phyloP scores from a whole-genome alignment of 495 filamentous ascomycete species.

The Lasiosphaeria ovina region DNA sequence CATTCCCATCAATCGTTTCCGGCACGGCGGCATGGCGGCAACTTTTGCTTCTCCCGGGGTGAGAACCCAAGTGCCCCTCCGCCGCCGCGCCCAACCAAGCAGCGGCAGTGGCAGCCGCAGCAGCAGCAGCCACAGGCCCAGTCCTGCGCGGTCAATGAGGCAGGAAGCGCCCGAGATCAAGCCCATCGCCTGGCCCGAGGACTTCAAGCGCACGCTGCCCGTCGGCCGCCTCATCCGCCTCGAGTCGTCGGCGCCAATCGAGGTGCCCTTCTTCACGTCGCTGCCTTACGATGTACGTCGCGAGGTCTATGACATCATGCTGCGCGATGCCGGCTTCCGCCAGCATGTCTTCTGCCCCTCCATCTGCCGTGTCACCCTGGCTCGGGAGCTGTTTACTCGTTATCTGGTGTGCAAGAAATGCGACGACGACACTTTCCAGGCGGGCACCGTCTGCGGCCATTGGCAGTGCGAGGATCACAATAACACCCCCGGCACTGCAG shows the following conservation, averaged over 20 bases:
- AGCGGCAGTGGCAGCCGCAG: not conserved
- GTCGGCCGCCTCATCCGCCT: constrained; percentile 10
- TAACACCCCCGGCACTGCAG: no score
- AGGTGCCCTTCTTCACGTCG: constrained; percentile 7
- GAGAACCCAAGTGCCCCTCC: no score
- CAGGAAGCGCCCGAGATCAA: not conserved
- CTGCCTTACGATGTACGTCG: constrained; percentile 18
- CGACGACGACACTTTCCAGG: constrained; percentile 6
- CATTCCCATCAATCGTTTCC: no score
- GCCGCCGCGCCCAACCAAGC: no score
- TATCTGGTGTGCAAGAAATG: constrained; percentile 8
- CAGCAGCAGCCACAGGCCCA: not conserved
- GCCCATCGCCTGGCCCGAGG: constrained; percentile 4
- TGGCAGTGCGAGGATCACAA: constrained; percentile 8
- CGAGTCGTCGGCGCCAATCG: not conserved
- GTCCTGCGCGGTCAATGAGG: not conserved
- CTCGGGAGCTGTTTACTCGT: constrained; percentile 6
- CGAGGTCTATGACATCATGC: constrained; percentile 13
- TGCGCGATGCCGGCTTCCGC: constrained; percentile 8
- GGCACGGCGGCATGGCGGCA: no score
- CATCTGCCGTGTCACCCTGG: not conserved
- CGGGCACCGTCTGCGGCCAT: constrained; percentile 9
- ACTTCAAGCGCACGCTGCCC: not conserved
- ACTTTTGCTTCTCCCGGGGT: no score
- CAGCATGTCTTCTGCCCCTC: constrained; percentile 18